A percentile compares a stretch with the other conserved stretches of the same genome.
Conservation (phyloP, 1,139 yeast species). For the Yamadazyma aaseri region DNA sequence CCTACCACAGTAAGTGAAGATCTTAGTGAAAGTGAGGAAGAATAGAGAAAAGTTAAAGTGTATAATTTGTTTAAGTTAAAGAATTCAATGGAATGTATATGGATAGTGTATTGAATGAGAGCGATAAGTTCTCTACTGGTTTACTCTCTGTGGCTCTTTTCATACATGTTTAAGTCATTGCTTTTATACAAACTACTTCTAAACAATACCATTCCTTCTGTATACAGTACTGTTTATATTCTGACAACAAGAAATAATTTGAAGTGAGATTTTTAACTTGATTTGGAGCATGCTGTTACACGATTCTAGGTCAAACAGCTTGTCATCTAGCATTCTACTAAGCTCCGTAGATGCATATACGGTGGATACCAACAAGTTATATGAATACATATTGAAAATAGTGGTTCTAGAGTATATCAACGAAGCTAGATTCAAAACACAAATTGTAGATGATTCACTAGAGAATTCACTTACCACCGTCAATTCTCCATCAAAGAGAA, state of each 20-base stretch:
- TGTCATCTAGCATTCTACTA: slow-evolving; percentile 25
- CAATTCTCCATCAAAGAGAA: slow-evolving; percentile 13
- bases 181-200: not conserved
- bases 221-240: slow-evolving; percentile 1
- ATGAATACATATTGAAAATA: slow-evolving; percentile 46
- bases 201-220: too few relatives aligned
- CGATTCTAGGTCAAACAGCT: slow-evolving; percentile 13
- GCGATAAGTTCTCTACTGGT: too few relatives aligned
- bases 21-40: too few relatives aligned
- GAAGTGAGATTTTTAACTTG: not conserved
- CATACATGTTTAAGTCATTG: not conserved
- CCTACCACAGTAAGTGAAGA: too few relatives aligned
- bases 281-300: not conserved
- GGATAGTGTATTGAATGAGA: too few relatives aligned
- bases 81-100: too few relatives aligned
- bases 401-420: slow-evolving; percentile 55
- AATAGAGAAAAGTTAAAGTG: too few relatives aligned
- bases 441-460: slow-evolving; percentile 19
- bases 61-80: too few relatives aligned
- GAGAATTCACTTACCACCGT: slow-evolving; percentile 5
- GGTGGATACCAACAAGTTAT: slow-evolving; percentile 29
- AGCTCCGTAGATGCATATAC: slow-evolving; percentile 23
- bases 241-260: too few relatives aligned
- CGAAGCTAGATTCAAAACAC: slow-evolving; percentile 57
- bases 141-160: too few relatives aligned